A percentile compares a stretch with the other conserved stretches of the same genome.
Evolutionary conservation across 352 stramenopile genomes (phyloP).

Genomic region (Blastocystis sp.): DNA sequence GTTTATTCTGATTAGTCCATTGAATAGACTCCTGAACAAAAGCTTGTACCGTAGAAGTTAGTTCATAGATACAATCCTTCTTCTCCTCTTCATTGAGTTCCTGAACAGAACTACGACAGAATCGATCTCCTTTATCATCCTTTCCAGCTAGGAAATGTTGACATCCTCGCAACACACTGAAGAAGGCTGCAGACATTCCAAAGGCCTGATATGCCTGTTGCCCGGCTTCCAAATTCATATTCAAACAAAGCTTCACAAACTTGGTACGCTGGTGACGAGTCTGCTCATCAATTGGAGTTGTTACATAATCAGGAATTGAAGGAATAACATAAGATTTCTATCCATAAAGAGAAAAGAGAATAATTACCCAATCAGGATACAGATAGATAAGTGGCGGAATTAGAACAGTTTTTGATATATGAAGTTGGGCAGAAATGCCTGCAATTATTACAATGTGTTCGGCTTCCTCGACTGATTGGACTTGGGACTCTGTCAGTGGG

Average conservation of each 20-base stretch:
- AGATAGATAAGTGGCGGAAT: constrained; percentile 4
- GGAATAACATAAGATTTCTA: constrained; percentile 15
- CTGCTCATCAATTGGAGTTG: not conserved
- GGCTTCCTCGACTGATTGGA: not conserved
- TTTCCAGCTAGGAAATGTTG: constrained; percentile 10
- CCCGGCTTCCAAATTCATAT: not conserved
- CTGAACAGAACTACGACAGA: constrained; percentile 9
- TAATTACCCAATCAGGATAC: constrained; percentile 8
- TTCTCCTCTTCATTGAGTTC: constrained; percentile 23
- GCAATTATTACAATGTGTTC: not conserved
- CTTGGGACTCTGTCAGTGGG: not conserved
- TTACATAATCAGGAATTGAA: not conserved
- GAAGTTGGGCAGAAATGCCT: not conserved
- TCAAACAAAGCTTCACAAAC: constrained; percentile 45
- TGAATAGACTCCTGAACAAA: constrained; percentile 53
- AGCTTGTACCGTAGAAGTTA: constrained; percentile 21
- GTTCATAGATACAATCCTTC: constrained; percentile 37
- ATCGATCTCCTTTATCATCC: constrained; percentile 41
- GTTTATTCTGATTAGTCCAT: constrained; percentile 46
- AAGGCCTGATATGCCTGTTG: not conserved
- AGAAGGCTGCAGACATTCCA: constrained; percentile 6
- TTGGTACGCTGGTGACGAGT: constrained; percentile 38
- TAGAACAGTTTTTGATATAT: not conserved
- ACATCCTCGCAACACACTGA: constrained; percentile 14
- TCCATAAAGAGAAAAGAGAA: not conserved